Evolutionary conservation across 345 rosid species (phyloP).

Genomic region (Euphorbia lathyris): DNA sequence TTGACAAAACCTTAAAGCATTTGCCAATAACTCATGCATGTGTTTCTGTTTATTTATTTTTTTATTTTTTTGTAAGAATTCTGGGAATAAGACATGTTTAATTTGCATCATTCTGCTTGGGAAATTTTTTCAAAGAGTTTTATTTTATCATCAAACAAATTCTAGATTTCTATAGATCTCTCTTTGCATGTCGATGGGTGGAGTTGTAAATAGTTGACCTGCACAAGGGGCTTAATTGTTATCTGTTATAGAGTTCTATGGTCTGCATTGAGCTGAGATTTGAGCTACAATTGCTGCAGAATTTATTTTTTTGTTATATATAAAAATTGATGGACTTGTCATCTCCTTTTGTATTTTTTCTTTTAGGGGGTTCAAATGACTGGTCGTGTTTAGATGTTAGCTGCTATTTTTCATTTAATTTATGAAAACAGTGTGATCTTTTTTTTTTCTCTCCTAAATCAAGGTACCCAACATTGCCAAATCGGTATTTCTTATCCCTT

Average conservation of each 20-base stretch:
- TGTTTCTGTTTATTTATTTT: neutral
- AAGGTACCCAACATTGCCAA: slow-evolving; percentile 91
- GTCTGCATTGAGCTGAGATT: neutral
- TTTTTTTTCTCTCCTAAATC: slow-evolving; percentile 11
- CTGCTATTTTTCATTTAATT: neutral
- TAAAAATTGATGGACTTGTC: neutral
- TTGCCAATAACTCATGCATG: neutral
- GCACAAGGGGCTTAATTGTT: neutral
- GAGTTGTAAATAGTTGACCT: slow-evolving; percentile 1
- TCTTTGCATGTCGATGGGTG: neutral
- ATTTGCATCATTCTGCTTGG: neutral
- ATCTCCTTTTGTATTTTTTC: neutral
- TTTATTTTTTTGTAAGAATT: neutral
- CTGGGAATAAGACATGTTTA: neutral
- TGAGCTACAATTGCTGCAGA: neutral
- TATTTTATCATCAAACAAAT: neutral
- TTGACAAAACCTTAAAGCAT: slow-evolving; percentile 6
- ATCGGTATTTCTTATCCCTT: slow-evolving; percentile 70
- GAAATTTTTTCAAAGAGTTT: neutral
- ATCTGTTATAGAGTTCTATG: neutral
- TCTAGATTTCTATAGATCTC: neutral
- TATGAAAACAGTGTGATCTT: neutral
- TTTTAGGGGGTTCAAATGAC: neutral
- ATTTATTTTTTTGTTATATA: neutral
- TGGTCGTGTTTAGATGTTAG: neutral